phyloP scores from a whole-genome alignment of 306 rosid species.

The Macrotyloma uniflorum region DNA sequence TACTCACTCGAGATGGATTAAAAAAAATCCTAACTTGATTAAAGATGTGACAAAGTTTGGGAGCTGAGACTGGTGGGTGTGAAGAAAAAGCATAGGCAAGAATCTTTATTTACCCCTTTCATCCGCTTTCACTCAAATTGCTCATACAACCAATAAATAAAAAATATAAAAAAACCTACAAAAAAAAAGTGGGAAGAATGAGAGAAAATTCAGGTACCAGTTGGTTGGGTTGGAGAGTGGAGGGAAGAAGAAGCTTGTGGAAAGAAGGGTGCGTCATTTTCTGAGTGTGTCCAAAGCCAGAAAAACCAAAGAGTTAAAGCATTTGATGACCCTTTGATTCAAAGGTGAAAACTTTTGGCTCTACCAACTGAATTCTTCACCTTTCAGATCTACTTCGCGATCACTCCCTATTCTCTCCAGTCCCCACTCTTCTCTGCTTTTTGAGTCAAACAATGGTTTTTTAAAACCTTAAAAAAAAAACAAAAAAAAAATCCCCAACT shows the following conservation, averaged over 20 bases:
- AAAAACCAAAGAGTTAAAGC: slow-evolving; percentile 35
- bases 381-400: slow-evolving; percentile 58
- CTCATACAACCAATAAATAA: slow-evolving; percentile 31
- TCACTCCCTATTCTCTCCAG: slow-evolving; percentile 27
- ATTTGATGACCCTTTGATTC: slow-evolving; percentile 38
- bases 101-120: slow-evolving; percentile 11
- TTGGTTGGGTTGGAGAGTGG: slow-evolving; percentile 67
- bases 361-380: slow-evolving; percentile 17
- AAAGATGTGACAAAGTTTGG: not conserved
- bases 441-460: slow-evolving; percentile 60
- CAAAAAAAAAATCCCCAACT: slow-evolving; percentile 41
- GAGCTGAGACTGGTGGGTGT: not conserved
- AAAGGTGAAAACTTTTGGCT: slow-evolving; percentile 43
- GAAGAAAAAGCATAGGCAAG: slow-evolving; percentile 19
- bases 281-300: slow-evolving; percentile 23
- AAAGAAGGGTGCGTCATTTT: slow-evolving; percentile 81
- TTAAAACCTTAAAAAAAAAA: slow-evolving; percentile 31
- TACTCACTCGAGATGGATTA: not conserved
- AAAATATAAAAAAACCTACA: not conserved
- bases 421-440: slow-evolving; percentile 48
- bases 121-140: slow-evolving; percentile 30
- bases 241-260: slow-evolving; percentile 76
- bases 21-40: slow-evolving; percentile 27
- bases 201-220: slow-evolving; percentile 64
- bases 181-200: not conserved